Evolutionary conservation across 2,329 filamentous ascomycete species (phyloP), one percentile per base, ranked within the genome.

Genomic region (Ceratocystiopsis minuta): DNA sequence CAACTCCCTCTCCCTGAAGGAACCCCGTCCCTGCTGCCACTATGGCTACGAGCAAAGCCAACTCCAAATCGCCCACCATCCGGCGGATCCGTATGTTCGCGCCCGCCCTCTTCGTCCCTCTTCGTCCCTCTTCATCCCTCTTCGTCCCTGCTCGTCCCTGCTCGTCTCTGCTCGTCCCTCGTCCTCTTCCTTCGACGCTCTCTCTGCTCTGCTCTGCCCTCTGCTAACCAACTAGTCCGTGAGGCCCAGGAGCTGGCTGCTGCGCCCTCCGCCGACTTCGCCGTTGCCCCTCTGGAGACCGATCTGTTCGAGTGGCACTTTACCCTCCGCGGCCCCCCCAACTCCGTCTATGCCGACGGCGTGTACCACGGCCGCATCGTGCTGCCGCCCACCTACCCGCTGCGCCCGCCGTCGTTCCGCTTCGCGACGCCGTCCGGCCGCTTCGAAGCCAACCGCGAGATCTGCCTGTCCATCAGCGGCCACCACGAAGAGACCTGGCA

Each of bases 231-330:
- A 37, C 36, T 50, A 84, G 79, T 95, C 55, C 85, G 84, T 61
- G 90, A 96, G 75, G 87, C 88, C 44, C 71, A 80, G 45, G 90
- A 96, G 58, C 74, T 98, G 43, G 77, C 83, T 46, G 69, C 67
- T 45, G 72, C 80, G 34, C 85, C 88, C 5, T 90, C 84, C 3
- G 67, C 82, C 42, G 85, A 94, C 63, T 92, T 88, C 61, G 75
- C 80, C 51, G 90, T 88, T 35, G 68, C 78, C 4, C 90, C 90
- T 0, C 74, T 88, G 47, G 88, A 96, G 56, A 68, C 75, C 31
- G 86, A 96, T 60, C 77, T 98, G 42, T 94, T 94, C 62, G 87
- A 96, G 62, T 98, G 90, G 90, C 90, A 98, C 65, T 98, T 96
- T 63, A 98, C 90, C 0, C 69, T 98, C n/a, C 76, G 80, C 40